phyloP scores from a whole-genome alignment of 2,329 filamentous ascomycete species.

The Curvularia lunata region DNA sequence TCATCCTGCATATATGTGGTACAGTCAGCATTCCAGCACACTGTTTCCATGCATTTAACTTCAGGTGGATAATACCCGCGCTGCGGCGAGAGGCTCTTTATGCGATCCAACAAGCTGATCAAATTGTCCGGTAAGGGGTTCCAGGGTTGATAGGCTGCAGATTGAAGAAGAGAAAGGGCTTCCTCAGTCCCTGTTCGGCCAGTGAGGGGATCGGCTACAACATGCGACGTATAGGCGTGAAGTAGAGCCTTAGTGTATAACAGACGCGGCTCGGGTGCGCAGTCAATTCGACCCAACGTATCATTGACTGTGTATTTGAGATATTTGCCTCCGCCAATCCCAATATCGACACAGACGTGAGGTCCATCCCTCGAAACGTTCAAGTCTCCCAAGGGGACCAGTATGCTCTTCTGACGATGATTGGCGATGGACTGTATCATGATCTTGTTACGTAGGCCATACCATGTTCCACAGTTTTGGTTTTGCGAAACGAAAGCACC shows the following conservation, averaged over 20 bases:
- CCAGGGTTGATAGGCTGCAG: conserved; percentile 56
- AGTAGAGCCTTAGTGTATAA: conserved; percentile 64
- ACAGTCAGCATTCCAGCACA: conserved; percentile 40
- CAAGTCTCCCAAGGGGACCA: conserved; percentile 59
- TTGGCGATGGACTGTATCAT: conserved; percentile 59
- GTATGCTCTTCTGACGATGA: conserved; percentile 55
- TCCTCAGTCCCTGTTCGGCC: conserved; percentile 67
- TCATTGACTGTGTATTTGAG: conserved; percentile 61
- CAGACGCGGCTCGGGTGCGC: conserved; percentile 61
- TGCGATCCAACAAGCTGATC: conserved; percentile 17
- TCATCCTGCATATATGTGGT: conserved; percentile 43
- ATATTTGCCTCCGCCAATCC: conserved; percentile 49
- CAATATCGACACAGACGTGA: conserved; percentile 55
- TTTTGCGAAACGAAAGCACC: conserved; percentile 55
- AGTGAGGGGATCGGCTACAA: conserved; percentile 64
- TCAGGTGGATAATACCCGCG: conserved; percentile 42
- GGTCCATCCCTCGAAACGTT: conserved; percentile 28
- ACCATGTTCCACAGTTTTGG: conserved; percentile 66
- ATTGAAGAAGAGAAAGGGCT: conserved; percentile 58
- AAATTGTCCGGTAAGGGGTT: conserved; percentile 14
- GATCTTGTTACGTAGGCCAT: conserved; percentile 66
- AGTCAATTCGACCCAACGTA: conserved; percentile 62
- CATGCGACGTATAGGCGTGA: conserved; percentile 67
- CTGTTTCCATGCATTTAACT: conserved; percentile 36
- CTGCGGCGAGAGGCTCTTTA: conserved; percentile 48